phyloP scores from a whole-genome alignment of 2,329 filamentous ascomycete genomes.

The Diplodia intermedia region DNA sequence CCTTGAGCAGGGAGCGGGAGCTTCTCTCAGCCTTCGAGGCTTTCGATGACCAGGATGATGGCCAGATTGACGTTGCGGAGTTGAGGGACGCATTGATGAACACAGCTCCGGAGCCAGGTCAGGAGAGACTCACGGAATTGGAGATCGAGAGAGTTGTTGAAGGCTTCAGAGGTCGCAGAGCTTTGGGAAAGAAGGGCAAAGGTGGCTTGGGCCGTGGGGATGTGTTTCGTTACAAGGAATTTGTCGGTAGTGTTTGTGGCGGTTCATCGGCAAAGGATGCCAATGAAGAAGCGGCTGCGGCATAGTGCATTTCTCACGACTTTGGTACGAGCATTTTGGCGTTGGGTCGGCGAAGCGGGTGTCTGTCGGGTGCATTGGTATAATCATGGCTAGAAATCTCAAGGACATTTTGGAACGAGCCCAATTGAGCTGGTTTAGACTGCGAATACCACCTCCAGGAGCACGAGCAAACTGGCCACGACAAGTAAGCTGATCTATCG shows the following conservation, averaged over 20 bases:
- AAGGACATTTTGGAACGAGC: neutral
- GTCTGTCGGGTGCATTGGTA: neutral
- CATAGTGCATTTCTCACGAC: neutral
- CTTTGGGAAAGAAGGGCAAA: constrained; percentile 71
- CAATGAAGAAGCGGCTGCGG: constrained; percentile 17
- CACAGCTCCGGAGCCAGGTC: constrained; percentile 60
- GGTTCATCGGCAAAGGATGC: constrained; percentile 26
- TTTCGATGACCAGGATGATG: constrained; percentile 94
- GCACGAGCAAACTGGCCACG: too few species aligned
- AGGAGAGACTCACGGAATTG: constrained; percentile 66
- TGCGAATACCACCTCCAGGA: too few species aligned
- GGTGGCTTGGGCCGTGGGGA: constrained; percentile 69
- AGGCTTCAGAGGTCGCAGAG: constrained; percentile 83
- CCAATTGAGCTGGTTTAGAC: neutral
- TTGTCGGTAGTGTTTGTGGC: constrained; percentile 63
- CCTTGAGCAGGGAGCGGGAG: constrained; percentile 78
- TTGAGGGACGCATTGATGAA: constrained; percentile 74
- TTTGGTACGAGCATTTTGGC: constrained; percentile 1
- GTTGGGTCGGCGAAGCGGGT: neutral
- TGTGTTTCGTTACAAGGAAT: constrained; percentile 93
- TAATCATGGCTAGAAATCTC: constrained; percentile 11
- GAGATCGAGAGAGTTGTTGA: constrained; percentile 89
- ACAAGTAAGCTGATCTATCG: too few species aligned
- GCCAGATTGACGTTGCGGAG: constrained; percentile 85
- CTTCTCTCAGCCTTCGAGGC: constrained; percentile 89